Evolutionary conservation across 1,284 basidiomycete species (phyloP), one percentile per base, ranked within the genome.

Genomic region (Entoloma clypeatum): DNA sequence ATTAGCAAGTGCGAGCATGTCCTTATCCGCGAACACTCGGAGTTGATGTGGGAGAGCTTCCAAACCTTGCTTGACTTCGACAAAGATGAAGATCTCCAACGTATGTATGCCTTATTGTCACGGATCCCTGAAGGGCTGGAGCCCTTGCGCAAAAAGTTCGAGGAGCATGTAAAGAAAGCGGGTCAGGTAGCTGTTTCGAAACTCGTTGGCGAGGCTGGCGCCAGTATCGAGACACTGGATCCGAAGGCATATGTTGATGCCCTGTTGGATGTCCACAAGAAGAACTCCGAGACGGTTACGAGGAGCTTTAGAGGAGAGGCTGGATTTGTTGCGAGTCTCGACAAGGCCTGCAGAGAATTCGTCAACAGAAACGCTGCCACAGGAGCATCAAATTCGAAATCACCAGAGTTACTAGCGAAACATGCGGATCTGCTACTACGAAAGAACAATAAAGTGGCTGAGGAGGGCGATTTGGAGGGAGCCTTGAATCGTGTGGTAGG

Each of bases 221-320:
- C 77, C 16, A 75, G 74, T 40, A 72, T 75, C 3, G 86, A 89
- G 31, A 66, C 72, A 3, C 63, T 90, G 39, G 83, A 87, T 59
- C 92, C 93, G 9, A 95, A 94, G 62, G 85, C 87, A 34, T 99
- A 99, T 56, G 89, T 98, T 41, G 91, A 96, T 56, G 89, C 93
- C 0, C 62, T 99, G 37, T 71, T 99, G 22, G 84, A 88, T 39
- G 92, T 98, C 3, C 92, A 99, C 62, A 77, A 78, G 55, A 94
- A 92, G 77, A 95, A 92, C 64, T 82, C 85, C 45, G 88, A 91
- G 56, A 91, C 91, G 1, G 92, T 98, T 44, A 79, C 81, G 38
- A 77, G 88, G 42, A 92, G 92, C 49, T 99, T 99, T 75, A 82
- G 86, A 50, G 87, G 85, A 19, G 95, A 99, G 63, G 85, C 92